phyloP scores from a whole-genome alignment of 495 filamentous ascomycete species.

The Jackrogersella minutella region DNA sequence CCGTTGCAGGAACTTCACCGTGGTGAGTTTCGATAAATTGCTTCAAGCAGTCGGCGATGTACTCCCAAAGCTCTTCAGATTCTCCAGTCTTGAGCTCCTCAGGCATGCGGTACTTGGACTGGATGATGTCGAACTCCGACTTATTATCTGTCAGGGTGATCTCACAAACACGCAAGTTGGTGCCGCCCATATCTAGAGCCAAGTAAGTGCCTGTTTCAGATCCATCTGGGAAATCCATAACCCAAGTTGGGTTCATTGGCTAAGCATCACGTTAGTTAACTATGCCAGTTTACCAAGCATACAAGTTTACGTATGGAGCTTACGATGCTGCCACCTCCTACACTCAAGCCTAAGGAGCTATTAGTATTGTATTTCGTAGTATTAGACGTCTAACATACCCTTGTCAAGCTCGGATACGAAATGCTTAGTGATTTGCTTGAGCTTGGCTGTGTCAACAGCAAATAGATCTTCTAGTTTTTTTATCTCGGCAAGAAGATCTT shows the following conservation, averaged over 20 bases:
- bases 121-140: slow-evolving; percentile 97
- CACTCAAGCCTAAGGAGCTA: slow-evolving; percentile 69
- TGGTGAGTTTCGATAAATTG: slow-evolving; percentile 97
- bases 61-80: slow-evolving; percentile 94
- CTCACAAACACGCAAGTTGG: slow-evolving; percentile 97
- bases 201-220: slow-evolving; percentile 90
- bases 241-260: slow-evolving; percentile 99
- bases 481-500: slow-evolving; percentile 85
- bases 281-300: slow-evolving; percentile 28
- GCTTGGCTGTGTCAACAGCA: slow-evolving; percentile 75
- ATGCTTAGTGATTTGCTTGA: slow-evolving; percentile 88
- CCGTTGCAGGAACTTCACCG: slow-evolving; percentile 65
- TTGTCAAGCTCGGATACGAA: slow-evolving; percentile 90
- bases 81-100: slow-evolving; percentile 93
- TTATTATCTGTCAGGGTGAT: slow-evolving; percentile 88
- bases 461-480: slow-evolving; percentile 86
- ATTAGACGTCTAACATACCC: slow-evolving; percentile 61
- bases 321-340: slow-evolving; percentile 93
- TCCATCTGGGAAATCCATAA: slow-evolving; percentile 90
- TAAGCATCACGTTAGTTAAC: slow-evolving; percentile 46
- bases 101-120: slow-evolving; percentile 97
- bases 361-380: slow-evolving; percentile 16
- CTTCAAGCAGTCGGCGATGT: slow-evolving; percentile 95
- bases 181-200: slow-evolving; percentile 97
- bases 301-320: slow-evolving; percentile 47